A percentile compares a stretch with the other conserved stretches of the same genome.
Conservation (phyloP, 345 rosid genomes). For the Populus nigra region DNA sequence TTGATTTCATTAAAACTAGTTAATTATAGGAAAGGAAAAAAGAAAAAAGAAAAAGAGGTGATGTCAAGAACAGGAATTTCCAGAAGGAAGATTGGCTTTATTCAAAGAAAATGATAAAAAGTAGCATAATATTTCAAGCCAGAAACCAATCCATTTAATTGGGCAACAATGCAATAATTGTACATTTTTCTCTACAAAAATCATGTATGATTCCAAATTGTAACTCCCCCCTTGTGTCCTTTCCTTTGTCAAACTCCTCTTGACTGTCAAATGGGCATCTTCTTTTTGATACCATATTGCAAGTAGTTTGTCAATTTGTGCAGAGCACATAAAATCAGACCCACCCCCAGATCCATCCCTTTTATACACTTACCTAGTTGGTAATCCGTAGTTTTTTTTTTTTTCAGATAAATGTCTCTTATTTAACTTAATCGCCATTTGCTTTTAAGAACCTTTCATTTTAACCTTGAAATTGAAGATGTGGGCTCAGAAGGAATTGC, state of each 20-base stretch:
- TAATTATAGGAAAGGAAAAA: too few relatives aligned
- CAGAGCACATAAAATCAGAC: slow-evolving; percentile 3
- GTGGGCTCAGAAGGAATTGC: slow-evolving; percentile 48
- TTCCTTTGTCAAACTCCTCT: not conserved
- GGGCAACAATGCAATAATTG: not conserved
- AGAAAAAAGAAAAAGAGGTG: not conserved
- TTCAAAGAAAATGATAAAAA: not conserved
- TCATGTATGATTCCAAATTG: slow-evolving; percentile 11
- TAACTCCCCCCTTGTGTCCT: not conserved
- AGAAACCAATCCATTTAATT: not conserved
- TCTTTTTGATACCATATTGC: slow-evolving; percentile 1
- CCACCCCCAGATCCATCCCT: not conserved
- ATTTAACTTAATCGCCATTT: not conserved
- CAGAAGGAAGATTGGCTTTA: not conserved
- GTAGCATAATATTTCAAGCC: not conserved
- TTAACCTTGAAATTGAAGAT: slow-evolving; percentile 56
- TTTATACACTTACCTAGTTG: slow-evolving; percentile 2
- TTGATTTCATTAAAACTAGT: too few relatives aligned
- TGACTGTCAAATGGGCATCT: slow-evolving; percentile 14
- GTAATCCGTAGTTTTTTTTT: not conserved
- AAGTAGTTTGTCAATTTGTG: slow-evolving; percentile 11
- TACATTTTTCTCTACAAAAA: slow-evolving; percentile 13
- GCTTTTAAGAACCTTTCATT: not conserved
- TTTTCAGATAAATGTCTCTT: not conserved
- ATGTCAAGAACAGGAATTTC: not conserved